Base-by-base conservation (phyloP, 1,284 basidiomycete species). In the Psilocybe mexicana region DNA sequence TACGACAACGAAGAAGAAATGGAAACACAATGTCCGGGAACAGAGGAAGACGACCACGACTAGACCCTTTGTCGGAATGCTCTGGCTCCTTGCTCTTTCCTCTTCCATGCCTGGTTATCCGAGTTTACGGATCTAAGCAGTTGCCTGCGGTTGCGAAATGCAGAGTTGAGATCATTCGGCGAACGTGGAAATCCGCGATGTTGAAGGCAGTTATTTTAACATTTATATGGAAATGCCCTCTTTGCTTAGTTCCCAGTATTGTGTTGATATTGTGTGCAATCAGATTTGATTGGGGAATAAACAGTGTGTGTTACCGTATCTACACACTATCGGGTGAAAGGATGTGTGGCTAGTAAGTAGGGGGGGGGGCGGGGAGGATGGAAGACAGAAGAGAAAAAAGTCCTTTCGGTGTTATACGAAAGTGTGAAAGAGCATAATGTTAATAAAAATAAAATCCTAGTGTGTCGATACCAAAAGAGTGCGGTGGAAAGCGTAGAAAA, bases 41-140 rank as follows among this genome's bases (percentile, higher is more conserved):
- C 76, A 38, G 81, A 84, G 40, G 93, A 94, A 70, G 89, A 92
- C 35, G 84, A 83, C 54, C 93, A 94, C 69, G 88, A 92, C 73
- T 92, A 74, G 80, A 52, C 23, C 33, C 30, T 38, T 24, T 12
- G 26, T 33, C 23, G 26, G 23, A 23, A 47, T 8, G 18, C 48
- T 10, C 14, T 35, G 7, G n/a, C 43, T 14, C 11, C 35, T 42
- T 44, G 35, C 36, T 25, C 23, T 35, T 1, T 18, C 8, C 25
- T 40, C 12, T 43, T 43, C 3, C 23, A 23, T 28, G 23, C 18
- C 36, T 28, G 12, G 10, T 10, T 46, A n/a, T 25, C 52, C 53
- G 53, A 23, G 36, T 24, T 12, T 48, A 23, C 53, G 53, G 53
- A 48, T 54, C 7, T 30, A 48, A 30, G 46, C 46, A 30, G 46